Evolutionary conservation across 2,329 filamentous ascomycete genomes (phyloP), one percentile per base, ranked within the genome.

Genomic region (Lojkania enalia): DNA sequence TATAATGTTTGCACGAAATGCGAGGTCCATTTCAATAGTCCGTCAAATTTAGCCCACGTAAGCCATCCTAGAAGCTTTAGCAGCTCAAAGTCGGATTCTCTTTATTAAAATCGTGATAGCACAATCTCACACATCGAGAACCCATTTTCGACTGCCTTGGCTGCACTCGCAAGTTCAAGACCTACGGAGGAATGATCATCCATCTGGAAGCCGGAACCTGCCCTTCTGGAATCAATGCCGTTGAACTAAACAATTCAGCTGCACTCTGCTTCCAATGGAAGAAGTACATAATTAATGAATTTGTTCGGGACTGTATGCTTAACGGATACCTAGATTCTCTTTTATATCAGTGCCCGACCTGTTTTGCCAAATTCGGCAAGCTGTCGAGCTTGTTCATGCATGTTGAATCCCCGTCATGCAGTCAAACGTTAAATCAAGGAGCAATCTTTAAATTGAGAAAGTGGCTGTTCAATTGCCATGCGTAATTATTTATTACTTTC

Each of bases 241-340:
- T 40, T 16, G 40, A 49, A 18, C 18, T 55, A 16, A 54, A 54
- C 38, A 30, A 46, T 18, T 35, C 35, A 18, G 48, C 50, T 11
- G 50, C 48, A 3, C 36, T 32, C 9, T 55, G 48, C 27, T 42
- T 37, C 30, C 48, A 51, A 7, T 54, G 50, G 29, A 39, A 38
- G 20, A 29, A 50, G 23, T 55, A 33, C 20, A 20, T 52, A 48
- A 40, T 41, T 50, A 48, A 49, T 27, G 42, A 42, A 14, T 51
- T 52, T 16, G 51, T 55, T 13, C 31, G 42, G 14, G 58, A 53
- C 20, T 52, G 40, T 33, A 47, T 55, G n/a, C 55, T 48, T 39
- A 42, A 48, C 29, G 35, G 45, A 30, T 61, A 46, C 31, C 18
- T 59, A 20, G 48, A 54, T 35, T 7, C 25, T 9, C n/a, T n/a